These are phyloP conservation scores for Sporothrix sp. DNA, from an alignment of 2,329 filamentous ascomycete species.

Conservation along the genomic window DNA sequence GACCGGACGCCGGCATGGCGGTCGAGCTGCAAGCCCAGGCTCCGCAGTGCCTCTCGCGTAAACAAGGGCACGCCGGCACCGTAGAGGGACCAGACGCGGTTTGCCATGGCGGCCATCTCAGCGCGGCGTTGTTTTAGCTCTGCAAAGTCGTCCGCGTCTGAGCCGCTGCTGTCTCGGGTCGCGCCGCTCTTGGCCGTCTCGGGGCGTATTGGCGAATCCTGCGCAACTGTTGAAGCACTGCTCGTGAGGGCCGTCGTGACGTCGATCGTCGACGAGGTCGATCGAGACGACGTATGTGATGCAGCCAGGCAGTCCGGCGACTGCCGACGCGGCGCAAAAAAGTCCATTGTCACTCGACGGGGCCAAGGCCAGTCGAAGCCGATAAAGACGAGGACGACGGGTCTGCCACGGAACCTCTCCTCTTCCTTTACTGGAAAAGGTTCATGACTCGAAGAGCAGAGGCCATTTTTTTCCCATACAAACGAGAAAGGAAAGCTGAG, in stretches of 20 bases:
- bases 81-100: conserved; percentile 14
- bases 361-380: neutral
- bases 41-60: conserved; percentile 12
- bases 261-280: conserved; percentile 2
- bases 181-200: neutral
- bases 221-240: neutral
- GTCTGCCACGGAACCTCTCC: neutral
- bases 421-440: neutral
- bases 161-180: neutral
- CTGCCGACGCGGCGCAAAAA: neutral
- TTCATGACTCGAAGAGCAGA: neutral
- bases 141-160: neutral
- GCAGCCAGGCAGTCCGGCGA: neutral
- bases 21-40: conserved; percentile 14
- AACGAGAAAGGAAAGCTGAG: too few species aligned
- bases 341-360: neutral
- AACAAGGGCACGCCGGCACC: conserved; percentile 16
- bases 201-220: neutral
- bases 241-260: neutral
- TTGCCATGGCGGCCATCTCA: conserved; percentile 10
- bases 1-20: conserved; percentile 9
- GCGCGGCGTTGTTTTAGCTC: conserved; percentile 4
- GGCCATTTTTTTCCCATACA: too few species aligned
- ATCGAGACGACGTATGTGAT: neutral
- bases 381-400: neutral